Conservation (phyloP, 2,329 filamentous ascomycete genomes). For the Aspergillus phoenicis region DNA sequence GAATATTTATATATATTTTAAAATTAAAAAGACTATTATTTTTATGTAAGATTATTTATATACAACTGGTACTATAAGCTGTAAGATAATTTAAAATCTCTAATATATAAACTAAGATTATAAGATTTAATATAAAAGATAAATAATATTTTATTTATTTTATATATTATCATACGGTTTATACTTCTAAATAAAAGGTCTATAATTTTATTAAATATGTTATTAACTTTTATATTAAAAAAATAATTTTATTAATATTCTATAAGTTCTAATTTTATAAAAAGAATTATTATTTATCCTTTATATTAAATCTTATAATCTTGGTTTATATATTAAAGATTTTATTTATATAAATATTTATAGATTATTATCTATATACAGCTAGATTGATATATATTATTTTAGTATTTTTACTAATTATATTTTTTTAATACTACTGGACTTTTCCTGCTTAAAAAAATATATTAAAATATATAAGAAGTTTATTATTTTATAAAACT, state of each 20-base stretch:
- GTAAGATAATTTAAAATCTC: too few relatives aligned
- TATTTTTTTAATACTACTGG: neutral
- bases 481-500: neutral
- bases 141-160: neutral
- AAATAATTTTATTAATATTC: constrained; percentile 5
- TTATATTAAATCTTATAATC: neutral
- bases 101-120: neutral
- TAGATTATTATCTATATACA: neutral
- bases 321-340: neutral
- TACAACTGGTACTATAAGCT: neutral
- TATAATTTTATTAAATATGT: neutral
- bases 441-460: neutral
- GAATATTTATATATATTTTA: too few relatives aligned
- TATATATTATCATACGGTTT: neutral
- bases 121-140: neutral
- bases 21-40: too few relatives aligned
- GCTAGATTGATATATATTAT: neutral
- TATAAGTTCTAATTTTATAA: constrained; percentile 2
- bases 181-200: neutral
- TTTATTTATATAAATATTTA: neutral
- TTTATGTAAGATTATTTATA: too few relatives aligned
- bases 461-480: neutral
- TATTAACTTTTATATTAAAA: constrained; percentile 3
- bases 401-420: neutral
- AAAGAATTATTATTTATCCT: neutral